Conservation (phyloP, 768 basidiomycete genomes). For the Pisolithus sp. region DNA sequence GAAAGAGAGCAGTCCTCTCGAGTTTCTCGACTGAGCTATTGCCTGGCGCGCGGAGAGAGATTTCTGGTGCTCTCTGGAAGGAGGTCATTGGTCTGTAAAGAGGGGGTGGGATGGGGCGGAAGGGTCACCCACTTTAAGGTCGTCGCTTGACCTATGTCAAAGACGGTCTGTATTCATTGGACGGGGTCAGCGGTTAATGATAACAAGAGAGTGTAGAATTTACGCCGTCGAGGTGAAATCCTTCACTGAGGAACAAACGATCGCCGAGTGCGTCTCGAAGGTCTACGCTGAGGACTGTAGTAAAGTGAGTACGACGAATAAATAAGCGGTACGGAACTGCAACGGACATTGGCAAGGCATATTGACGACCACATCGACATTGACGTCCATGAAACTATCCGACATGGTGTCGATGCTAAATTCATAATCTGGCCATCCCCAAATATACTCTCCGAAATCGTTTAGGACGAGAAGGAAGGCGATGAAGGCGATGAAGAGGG, state of each 20-base stretch:
- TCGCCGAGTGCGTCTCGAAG: constrained; percentile 93
- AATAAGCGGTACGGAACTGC: background rate
- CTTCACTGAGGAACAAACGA: constrained; percentile 73
- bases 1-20: constrained; percentile 66
- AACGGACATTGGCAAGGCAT: constrained; percentile 89
- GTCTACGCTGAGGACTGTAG: constrained; percentile 76
- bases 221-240: constrained; percentile 82
- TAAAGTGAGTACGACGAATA: constrained; percentile 1
- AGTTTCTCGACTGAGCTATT: constrained; percentile 64
- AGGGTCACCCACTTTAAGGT: constrained; percentile 45
- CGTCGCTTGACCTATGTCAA: constrained; percentile 78
- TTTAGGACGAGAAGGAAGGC: constrained; percentile 76
- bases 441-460: constrained; percentile 86
- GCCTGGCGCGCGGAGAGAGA: constrained; percentile 66
- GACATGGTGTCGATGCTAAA: constrained; percentile 76
- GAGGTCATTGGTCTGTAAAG: too few species aligned
- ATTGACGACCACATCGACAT: constrained; percentile 88
- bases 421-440: constrained; percentile 87
- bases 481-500: constrained; percentile 59
- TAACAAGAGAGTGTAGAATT: constrained; percentile 16
- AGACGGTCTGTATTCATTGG: constrained; percentile 48
- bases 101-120: too few species aligned
- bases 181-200: background rate
- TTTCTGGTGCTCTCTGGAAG: constrained; percentile 51
- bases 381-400: constrained; percentile 66